A percentile compares a stretch with the other conserved stretches of the same genome.
These are phyloP conservation scores for Takashimella koratensis DNA, from an alignment of 1,284 basidiomycete species.

Conservation along the genomic window DNA sequence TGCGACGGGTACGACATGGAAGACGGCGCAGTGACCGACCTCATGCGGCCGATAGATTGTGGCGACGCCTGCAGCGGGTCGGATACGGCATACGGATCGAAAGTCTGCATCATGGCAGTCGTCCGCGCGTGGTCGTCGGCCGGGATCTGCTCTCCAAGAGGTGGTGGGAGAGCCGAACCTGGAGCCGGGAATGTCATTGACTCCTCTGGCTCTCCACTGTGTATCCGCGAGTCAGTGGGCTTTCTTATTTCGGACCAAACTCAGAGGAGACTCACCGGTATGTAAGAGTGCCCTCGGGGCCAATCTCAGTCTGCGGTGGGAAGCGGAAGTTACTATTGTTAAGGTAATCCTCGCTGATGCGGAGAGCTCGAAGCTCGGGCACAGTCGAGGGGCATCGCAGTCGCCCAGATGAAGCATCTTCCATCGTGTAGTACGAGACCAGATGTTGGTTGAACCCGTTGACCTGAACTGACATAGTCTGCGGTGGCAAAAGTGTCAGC, in stretches of 20 bases:
- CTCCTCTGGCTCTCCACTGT: conserved; percentile 19
- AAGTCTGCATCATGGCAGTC: not conserved
- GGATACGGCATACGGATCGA: not conserved
- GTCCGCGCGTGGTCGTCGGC: not conserved
- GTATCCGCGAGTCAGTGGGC: no score
- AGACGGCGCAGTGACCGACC: conserved; percentile 10
- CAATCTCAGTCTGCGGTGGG: conserved; percentile 80
- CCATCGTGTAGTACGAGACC: conserved; percentile 91
- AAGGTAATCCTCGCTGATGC: conserved; percentile 83
- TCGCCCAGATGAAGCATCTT: conserved; percentile 83
- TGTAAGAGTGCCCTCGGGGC: conserved; percentile 71
- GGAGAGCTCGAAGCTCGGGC: conserved; percentile 78
- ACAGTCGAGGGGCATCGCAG: conserved; percentile 82
- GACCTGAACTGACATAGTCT: conserved; percentile 91
- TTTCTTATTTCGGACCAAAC: no score
- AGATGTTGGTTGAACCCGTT: conserved; percentile 84
- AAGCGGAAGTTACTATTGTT: conserved; percentile 87
- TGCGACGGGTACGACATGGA: not conserved
- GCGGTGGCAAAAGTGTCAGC: conserved; percentile 4
- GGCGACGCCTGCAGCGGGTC: not conserved
- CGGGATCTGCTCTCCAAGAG: conserved; percentile 6
- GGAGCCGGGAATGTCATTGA: conserved; percentile 9
- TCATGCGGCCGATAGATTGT: not conserved
- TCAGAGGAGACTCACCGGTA: conserved; percentile 62
- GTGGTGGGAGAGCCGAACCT: conserved; percentile 2